Conservation (phyloP, 169 alveolate genomes). For the Plasmodium malariae region DNA sequence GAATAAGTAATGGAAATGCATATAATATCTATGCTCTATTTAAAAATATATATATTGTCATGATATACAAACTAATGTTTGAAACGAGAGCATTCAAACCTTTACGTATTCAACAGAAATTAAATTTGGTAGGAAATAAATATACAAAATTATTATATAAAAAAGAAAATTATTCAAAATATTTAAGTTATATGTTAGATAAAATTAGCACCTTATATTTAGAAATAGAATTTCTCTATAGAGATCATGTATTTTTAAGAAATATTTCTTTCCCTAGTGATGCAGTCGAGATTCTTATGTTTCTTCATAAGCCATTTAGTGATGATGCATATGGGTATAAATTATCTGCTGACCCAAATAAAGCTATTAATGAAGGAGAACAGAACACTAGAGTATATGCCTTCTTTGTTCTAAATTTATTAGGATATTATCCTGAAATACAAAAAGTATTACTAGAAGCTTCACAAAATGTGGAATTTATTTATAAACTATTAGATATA, state of each 20-base stretch:
- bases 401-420: slow-evolving; percentile 45
- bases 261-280: slow-evolving; percentile 36
- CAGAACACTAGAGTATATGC: slow-evolving; percentile 55
- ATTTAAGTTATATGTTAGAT: slow-evolving; percentile 25
- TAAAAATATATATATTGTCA: slow-evolving; percentile 51
- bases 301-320: slow-evolving; percentile 44
- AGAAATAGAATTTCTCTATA: slow-evolving; percentile 62
- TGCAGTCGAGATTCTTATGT: slow-evolving; percentile 41
- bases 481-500: slow-evolving; percentile 47
- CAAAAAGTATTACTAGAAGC: slow-evolving; percentile 19
- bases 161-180: slow-evolving; percentile 39
- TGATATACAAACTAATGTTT: slow-evolving; percentile 53
- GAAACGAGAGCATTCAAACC: slow-evolving; percentile 61
- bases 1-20: slow-evolving; percentile 63
- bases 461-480: slow-evolving; percentile 23
- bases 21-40: slow-evolving; percentile 25
- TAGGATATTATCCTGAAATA: slow-evolving; percentile 58
- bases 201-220: slow-evolving; percentile 39
- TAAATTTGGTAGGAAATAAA: slow-evolving; percentile 45
- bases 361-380: slow-evolving; percentile 47
- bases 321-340: slow-evolving; percentile 62
- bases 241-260: slow-evolving; percentile 61
- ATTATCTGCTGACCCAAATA: slow-evolving; percentile 22
- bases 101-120: slow-evolving; percentile 46
- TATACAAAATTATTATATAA: slow-evolving; percentile 62